phyloP scores from a whole-genome alignment of 306 rosid species.

The Glycine latifolia region DNA sequence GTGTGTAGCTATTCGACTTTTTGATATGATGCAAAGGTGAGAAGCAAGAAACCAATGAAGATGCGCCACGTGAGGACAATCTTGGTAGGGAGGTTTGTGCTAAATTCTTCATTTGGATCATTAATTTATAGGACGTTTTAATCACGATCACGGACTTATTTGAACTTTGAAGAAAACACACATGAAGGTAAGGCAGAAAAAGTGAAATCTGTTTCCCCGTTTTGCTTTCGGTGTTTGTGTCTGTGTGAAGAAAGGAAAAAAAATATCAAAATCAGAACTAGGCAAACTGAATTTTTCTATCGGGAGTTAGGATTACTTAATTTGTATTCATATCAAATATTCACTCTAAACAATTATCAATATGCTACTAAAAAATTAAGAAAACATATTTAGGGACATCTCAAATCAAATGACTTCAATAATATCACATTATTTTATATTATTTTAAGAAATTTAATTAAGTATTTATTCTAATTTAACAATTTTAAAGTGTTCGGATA shows the following conservation, averaged over 20 bases:
- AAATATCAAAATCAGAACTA: neutral
- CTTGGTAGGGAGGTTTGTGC: neutral
- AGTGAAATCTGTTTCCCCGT: conserved; percentile 21
- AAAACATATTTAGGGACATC: neutral
- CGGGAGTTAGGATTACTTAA: neutral
- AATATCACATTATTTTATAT: no score
- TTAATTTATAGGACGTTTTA: neutral
- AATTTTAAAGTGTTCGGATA: no score
- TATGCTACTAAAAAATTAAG: no score
- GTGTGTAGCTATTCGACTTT: neutral
- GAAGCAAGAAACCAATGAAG: conserved; percentile 2
- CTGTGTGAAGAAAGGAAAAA: no score
- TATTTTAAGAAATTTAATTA: no score
- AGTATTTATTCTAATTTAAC: no score
- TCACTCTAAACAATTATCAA: no score
- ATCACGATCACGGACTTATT: neutral
- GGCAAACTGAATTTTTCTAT: neutral
- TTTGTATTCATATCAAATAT: no score
- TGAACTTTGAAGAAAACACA: neutral
- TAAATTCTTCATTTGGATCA: conserved; percentile 26
- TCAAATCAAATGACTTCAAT: neutral
- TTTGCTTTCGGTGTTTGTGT: neutral
- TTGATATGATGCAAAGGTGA: neutral
- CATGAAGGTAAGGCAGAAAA: neutral
- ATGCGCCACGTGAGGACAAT: neutral